Base-by-base conservation (phyloP, 768 basidiomycete species). In the Lactifluus subvellereus region DNA sequence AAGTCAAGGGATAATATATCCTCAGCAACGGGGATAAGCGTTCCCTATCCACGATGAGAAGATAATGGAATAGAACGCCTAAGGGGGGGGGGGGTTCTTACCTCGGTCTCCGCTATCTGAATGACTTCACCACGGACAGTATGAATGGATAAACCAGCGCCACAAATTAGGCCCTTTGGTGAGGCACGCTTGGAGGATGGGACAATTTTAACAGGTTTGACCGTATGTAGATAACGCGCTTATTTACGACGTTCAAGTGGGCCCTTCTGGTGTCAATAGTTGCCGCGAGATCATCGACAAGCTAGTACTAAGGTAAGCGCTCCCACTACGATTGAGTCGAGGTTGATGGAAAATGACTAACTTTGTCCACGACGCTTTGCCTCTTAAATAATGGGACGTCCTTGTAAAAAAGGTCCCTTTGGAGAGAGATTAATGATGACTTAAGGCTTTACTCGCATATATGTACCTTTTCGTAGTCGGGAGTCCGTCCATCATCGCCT, bases 211-310 rank as follows among this genome's bases (percentile, higher is more conserved):
- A 18, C 52, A 11, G 35, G 27, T 43, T 67, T 48, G 20, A 58
- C 57, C 20, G 65, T 54, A 51, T 53, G 27, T 30, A 51, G 33
- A 32, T 56, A 22, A 62, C n/a, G 20, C 33, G 38, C 11, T 14
- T 62, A 71, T 80, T 68, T 66, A 93, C 94, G 38, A 98, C 84
- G 69, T 89, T 87, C 58, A 98, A 77, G 68, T 91, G 89, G 7
- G 84, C 81, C 49, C 96, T 79, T 55, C 85, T 78, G 8, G 94
- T 72, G 9, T 80, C 76, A 40, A 95, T 82, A 0, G 93, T 92
- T 0, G 93, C 92, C 1, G 94, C 91, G 14, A 98, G 75, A 69
- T 96, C 91, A 68, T 97, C 94, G 32, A 96, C 84, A 8, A 97
- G 78, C 94, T 96, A 62, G 6, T 4, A 27, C 27, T 3, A 37